A percentile compares a stretch with the other conserved stretches of the same genome.
Conservation (phyloP, 1,284 basidiomycete species). For the Marasmius sp. region DNA sequence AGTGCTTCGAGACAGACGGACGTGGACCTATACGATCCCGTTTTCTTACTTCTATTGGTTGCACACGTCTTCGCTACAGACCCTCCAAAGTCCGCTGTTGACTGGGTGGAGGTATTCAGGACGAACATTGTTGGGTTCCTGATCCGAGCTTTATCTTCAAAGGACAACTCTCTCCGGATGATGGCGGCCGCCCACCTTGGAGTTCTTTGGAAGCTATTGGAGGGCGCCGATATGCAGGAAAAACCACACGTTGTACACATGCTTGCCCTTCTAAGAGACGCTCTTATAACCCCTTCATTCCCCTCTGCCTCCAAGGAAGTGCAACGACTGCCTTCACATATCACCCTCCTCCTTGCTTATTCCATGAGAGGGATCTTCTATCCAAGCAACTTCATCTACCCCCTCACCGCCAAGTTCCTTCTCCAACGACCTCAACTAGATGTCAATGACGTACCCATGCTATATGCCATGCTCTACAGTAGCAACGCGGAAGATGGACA, state of each 20-base stretch:
- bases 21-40: constrained; percentile 75
- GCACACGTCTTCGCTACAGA: constrained; percentile 60
- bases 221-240: constrained; percentile 82
- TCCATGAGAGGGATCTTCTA: constrained; percentile 77
- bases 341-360: constrained; percentile 80
- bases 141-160: constrained; percentile 74
- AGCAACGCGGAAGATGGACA: constrained; percentile 53
- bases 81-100: constrained; percentile 58
- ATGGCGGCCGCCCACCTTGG: constrained; percentile 56
- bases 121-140: constrained; percentile 79
- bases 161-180: constrained; percentile 58
- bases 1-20: constrained; percentile 26
- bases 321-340: constrained; percentile 70
- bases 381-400: constrained; percentile 81
- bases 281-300: constrained; percentile 31
- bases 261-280: constrained; percentile 70
- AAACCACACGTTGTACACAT: constrained; percentile 76
- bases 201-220: constrained; percentile 51
- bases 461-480: constrained; percentile 85
- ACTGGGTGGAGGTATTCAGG: constrained; percentile 85
- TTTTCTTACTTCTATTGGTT: constrained; percentile 74
- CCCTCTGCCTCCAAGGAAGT: constrained; percentile 22
- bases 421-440: constrained; percentile 82
- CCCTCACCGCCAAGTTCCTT: constrained; percentile 77
- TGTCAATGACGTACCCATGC: constrained; percentile 76